Base-by-base conservation (phyloP, 2,329 filamentous ascomycete species). In the Bipolaris victoriae region DNA sequence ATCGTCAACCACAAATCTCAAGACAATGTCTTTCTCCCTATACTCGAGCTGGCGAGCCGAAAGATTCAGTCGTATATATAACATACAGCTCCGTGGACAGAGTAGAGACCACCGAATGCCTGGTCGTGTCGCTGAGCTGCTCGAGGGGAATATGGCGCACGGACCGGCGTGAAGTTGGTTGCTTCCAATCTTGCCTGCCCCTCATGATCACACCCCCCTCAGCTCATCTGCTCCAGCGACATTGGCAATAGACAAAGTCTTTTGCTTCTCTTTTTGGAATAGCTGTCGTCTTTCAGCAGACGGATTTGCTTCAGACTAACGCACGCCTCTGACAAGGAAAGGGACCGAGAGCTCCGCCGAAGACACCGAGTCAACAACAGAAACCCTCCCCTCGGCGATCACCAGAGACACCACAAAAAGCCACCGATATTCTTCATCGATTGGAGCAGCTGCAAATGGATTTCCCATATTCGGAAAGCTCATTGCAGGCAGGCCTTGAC, bases 281-380 rank as follows among this genome's bases (percentile, higher is more conserved):
- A 26, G 24, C 33, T 35, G 37, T 45, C 20, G 45, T 18, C 13
- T n/a, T 16, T 7, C 5, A 22, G 15, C 10, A 16, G 16, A 39
- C 16, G 22, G 15, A 9, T 26, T 11, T 49, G 47, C 22, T n/a
- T 11, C 22, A 16, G 24, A 29, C 36, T 35, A 33, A 36, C 24
- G 15, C 16, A 13, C 7, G 4, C 9, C 24, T 5, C 24, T 39
- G 35, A n/a, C 26, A 55, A 13, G 43, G 18, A 22, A 22, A 11
- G 18, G 15, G 53, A 15, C 41, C 40, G 52, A 56, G 18, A 52
- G 48, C 20, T 39, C 22, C 10, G 36, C 48, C 48, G 47, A 56
- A 56, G 41, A 50, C 41, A 22, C 35, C 33, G 35, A 46, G 44
- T 52, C 49, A 44, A 29, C 41, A 35, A 13, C 53, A 46, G 11